These are phyloP conservation scores for Clitopilus passeckerianus DNA, from an alignment of 768 basidiomycete genomes.

Conservation along the genomic window DNA sequence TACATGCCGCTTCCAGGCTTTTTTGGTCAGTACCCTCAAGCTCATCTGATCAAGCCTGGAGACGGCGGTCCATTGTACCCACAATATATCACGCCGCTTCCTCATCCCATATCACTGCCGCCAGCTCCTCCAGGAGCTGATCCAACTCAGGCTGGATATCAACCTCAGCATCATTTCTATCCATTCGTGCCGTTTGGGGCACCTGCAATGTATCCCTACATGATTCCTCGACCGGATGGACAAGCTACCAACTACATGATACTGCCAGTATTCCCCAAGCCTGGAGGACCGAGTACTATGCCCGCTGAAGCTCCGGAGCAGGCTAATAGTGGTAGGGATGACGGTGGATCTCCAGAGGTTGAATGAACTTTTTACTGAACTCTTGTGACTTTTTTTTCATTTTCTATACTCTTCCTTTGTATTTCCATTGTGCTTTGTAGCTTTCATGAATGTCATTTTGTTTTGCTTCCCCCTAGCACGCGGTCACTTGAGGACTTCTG, in stretches of 20 bases:
- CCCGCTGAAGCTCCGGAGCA: conserved; percentile 8
- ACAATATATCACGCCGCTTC: conserved; percentile 18
- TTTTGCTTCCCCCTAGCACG: not conserved
- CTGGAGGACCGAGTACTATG: conserved; percentile 10
- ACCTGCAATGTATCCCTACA: conserved; percentile 15
- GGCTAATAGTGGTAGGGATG: conserved; percentile 14
- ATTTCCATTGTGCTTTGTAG: conserved; percentile 5
- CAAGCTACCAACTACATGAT: conserved; percentile 18
- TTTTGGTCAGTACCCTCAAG: conserved; percentile 50
- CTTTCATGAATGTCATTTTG: not conserved
- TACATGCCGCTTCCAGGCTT: conserved; percentile 55
- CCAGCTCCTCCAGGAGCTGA: conserved; percentile 12
- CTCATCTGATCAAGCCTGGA: conserved; percentile 46
- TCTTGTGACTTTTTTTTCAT: conserved; percentile 1
- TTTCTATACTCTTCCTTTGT: conserved; percentile 1
- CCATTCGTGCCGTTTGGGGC: conserved; percentile 16
- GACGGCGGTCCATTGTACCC: conserved; percentile 43
- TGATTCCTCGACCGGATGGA: conserved; percentile 24
- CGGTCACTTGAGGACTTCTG: not conserved
- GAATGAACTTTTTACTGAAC: conserved; percentile 8
- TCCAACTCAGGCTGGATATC: conserved; percentile 12
- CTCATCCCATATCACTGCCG: conserved; percentile 11
- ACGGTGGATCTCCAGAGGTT: conserved; percentile 16
- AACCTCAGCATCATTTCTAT: conserved; percentile 16
- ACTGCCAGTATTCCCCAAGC: conserved; percentile 18